Conservation (phyloP, 2,329 filamentous ascomycete species). For the Trichoderma hamatum region DNA sequence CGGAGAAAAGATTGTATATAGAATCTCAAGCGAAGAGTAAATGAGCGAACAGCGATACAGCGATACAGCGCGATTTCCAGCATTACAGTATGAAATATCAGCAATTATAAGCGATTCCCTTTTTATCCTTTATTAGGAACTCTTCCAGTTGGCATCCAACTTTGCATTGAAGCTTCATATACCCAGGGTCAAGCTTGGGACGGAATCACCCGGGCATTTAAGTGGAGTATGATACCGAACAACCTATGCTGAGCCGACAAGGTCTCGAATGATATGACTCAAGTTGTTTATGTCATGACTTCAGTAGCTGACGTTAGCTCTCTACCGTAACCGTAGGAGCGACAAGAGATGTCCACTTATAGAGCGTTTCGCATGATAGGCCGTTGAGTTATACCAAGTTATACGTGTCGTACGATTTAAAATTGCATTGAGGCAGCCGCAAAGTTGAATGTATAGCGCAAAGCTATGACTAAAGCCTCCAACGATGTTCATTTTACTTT, state of each 20-base stretch:
- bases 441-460: too few species aligned
- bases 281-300: not conserved
- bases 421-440: too few species aligned
- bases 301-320: too few species aligned
- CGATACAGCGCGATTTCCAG: not conserved
- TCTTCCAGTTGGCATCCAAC: not conserved
- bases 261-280: not conserved
- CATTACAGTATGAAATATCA: not conserved
- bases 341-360: not conserved
- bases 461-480: too few species aligned
- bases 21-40: not conserved
- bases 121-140: not conserved
- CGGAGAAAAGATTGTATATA: constrained; percentile 45
- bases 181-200: not conserved
- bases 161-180: not conserved
- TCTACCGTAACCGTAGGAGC: not conserved
- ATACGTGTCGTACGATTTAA: too few species aligned
- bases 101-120: not conserved
- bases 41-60: not conserved
- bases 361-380: not conserved
- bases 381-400: not conserved
- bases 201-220: not conserved
- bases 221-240: not conserved
- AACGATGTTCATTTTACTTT: too few species aligned
- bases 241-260: not conserved